Evolutionary conservation across 1,284 basidiomycete genomes (phyloP), one percentile per base, ranked within the genome.

Genomic region (Filobasidium uniguttulatum): DNA sequence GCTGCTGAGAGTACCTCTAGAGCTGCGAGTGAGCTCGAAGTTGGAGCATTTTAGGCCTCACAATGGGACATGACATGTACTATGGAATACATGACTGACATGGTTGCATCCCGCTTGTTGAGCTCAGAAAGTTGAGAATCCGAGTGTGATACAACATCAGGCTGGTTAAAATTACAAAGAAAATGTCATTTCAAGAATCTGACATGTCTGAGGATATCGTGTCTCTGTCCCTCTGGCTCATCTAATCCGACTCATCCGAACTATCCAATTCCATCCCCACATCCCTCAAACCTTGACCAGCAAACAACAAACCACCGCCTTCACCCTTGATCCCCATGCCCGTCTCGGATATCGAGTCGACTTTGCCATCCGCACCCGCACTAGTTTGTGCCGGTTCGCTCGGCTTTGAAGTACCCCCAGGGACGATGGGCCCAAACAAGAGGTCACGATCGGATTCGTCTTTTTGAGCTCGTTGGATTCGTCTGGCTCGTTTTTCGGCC

Each of bases 271-370:
- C 44, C 37, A 55, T 50, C 3, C 60, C 62, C 5, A 63, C 60
- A 48, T 62, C 59, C 36, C 49, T 58, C 33, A 65, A 45, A 12
- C 62, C 63, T 30, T 58, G 54, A 14, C 53, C 55, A 15, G 44
- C 55, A 33, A 55, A 53, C 28, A 54, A 15, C 44, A 60, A 28
- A 15, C 60, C 59, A 34, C 58, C 60, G 30, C 53, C 55, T 46
- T 63, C 62, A 23, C 59, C 62, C 47, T 48, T 52, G 15, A 65
- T 53, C 0, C 63, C 61, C 60, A 62, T 63, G 5, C 60, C 60
- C 9, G 47, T 52, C 19, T 49, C 15, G 25, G 15, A 12, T 6
- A 8, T 19, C 26, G 23, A 43, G 12, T 4, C 40, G 25, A 9
- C n/a, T 33, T 33, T 33, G 31, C n/a, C 4, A 43, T 26, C 25